Evolutionary conservation across 1,284 basidiomycete genomes (phyloP).

Genomic region (Ustilago nuda): DNA sequence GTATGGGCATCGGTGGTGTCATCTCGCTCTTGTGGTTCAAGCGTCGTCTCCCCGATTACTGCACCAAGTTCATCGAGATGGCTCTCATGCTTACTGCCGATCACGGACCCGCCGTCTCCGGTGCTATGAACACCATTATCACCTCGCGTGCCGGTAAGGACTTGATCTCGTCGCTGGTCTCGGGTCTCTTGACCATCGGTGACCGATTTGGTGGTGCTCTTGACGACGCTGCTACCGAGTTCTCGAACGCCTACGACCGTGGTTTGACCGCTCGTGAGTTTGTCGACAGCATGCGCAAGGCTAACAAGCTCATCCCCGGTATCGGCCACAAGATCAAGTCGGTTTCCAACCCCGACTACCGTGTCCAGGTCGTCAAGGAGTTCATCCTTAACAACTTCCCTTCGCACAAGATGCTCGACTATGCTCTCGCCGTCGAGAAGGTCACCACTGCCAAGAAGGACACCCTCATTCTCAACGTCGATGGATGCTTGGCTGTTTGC

Average conservation of each 20-base stretch:
- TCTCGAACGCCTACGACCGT: constrained; percentile 81
- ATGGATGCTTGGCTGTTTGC: constrained; percentile 96
- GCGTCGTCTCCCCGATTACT: constrained; percentile 74
- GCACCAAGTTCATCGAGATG: constrained; percentile 87
- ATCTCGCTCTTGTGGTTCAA: constrained; percentile 98
- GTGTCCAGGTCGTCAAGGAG: constrained; percentile 98
- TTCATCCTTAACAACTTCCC: constrained; percentile 97
- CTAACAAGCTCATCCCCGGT: constrained; percentile 96
- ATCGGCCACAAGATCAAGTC: constrained; percentile 99
- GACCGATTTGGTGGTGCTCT: constrained; percentile 99
- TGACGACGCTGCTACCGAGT: constrained; percentile 95
- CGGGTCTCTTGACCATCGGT: constrained; percentile 96
- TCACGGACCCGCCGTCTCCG: constrained; percentile 78
- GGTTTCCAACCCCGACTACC: constrained; percentile 71
- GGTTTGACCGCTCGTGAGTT: constrained; percentile 96
- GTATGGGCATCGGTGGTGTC: constrained; percentile 89
- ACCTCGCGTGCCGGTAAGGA: constrained; percentile 99
- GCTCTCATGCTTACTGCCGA: constrained; percentile 98
- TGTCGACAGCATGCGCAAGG: constrained; percentile 93
- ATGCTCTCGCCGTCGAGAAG: constrained; percentile 97
- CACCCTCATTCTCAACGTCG: constrained; percentile 78
- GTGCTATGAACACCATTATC: constrained; percentile 99
- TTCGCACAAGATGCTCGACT: constrained; percentile 80
- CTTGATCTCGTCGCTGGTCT: constrained; percentile 93
- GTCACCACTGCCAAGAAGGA: constrained; percentile 98